Evolutionary conservation across 108 stramenopile species (phyloP), one percentile per base, ranked within the genome.

Genomic region (Thalassiosira profunda): DNA sequence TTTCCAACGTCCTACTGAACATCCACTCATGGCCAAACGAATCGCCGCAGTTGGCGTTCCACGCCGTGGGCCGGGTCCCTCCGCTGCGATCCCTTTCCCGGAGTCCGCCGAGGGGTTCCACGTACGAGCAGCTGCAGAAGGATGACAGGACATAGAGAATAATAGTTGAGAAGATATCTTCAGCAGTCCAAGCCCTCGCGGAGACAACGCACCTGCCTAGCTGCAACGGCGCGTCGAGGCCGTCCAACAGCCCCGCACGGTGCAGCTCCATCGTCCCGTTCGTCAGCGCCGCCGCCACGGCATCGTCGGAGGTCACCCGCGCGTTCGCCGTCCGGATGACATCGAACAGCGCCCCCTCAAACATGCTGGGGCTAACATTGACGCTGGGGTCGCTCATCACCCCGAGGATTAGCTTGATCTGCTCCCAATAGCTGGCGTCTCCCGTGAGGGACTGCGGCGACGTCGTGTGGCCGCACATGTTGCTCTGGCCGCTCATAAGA

Each of bases 21-120:
- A 30, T 30, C 12, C 47, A 63, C 29, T 63, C 62, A 48, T 63
- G 62, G 9, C 62, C 46, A 46, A 63, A 63, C 5, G 15, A 28
- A 11, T 1, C 25, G 28, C 46, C 46, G 14, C 11, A 11, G 14
- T 10, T 40, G 14, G 38, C 38, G 14, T 40, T 40, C 10, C 38
- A 11, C 14, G 11, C 38, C 11, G 11, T 40, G 14, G 10, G 11
- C 10, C 38, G n/a, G n/a, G n/a, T n/a, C n/a, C n/a, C n/a, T n/a
- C n/a, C n/a, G n/a, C n/a, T n/a, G n/a, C n/a, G n/a, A n/a, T n/a
- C n/a, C n/a, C n/a, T n/a, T n/a, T n/a, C n/a, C n/a, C n/a, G n/a
- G n/a, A n/a, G n/a, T n/a, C n/a, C 49, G 25, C 29, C 49, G 25
- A 14, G 49, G 29, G 49, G 49, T 28, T 17, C 5, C 49, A 6